These are phyloP conservation scores for Pseudonitzschia multiseries DNA, from an alignment of 108 stramenopile genomes.

Conservation along the genomic window DNA sequence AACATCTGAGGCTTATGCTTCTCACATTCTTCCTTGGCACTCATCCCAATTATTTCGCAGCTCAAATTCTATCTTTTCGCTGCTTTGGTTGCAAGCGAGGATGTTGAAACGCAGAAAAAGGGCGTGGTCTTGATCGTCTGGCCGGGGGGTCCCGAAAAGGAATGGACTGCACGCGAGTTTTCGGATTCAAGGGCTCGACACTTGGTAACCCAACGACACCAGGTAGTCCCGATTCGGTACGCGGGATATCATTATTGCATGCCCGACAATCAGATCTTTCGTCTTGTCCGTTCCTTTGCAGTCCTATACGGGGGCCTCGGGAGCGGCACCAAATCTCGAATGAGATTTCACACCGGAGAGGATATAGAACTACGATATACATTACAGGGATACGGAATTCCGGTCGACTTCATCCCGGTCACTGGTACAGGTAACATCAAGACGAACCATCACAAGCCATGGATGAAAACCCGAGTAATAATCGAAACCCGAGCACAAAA, in stretches of 20 bases:
- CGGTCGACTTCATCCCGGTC: conserved; percentile 23
- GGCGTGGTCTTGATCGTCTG: conserved; percentile 22
- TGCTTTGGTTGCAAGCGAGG: not conserved
- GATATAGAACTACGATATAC: conserved; percentile 12
- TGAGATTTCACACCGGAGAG: conserved; percentile 13
- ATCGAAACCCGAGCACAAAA: not conserved
- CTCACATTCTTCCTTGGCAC: not conserved
- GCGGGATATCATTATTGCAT: conserved; percentile 14
- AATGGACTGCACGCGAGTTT: not conserved
- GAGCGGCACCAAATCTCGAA: not conserved
- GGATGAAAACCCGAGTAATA: conserved; percentile 12
- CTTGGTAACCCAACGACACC: not conserved
- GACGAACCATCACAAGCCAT: conserved; percentile 18
- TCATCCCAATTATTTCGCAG: not conserved
- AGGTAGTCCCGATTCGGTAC: conserved; percentile 7
- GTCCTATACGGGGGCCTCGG: not conserved
- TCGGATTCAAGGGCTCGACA: not conserved
- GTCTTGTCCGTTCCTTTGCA: not conserved
- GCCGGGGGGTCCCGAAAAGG: conserved; percentile 11
- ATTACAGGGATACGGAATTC: conserved; percentile 25
- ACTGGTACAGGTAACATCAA: conserved; percentile 25
- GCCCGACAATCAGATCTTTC: conserved; percentile 8
- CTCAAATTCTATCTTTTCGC: not conserved
- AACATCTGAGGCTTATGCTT: not conserved
- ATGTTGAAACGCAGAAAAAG: conserved; percentile 28